phyloP scores from a whole-genome alignment of 176 grass and related monocot species.

The Avena eriantha region DNA sequence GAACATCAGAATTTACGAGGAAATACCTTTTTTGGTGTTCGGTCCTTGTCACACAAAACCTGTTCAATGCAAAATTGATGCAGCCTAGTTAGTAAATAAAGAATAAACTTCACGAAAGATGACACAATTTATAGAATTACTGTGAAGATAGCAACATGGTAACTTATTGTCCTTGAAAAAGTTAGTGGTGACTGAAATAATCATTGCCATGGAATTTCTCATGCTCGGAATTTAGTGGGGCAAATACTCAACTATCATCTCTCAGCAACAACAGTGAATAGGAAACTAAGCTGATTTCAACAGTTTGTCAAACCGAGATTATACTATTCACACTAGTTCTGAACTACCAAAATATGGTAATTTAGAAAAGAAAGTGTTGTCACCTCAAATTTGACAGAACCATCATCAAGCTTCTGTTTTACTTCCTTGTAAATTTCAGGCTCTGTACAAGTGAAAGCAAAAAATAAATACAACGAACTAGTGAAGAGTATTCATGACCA shows the following conservation, averaged over 20 bases:
- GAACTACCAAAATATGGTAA: constrained; percentile 8
- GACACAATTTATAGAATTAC: constrained; percentile 18
- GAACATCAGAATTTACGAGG: constrained; percentile 17
- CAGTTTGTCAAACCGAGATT: not conserved
- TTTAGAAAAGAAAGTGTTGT: constrained; percentile 26
- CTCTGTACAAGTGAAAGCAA: constrained; percentile 61
- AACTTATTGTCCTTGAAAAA: constrained; percentile 4
- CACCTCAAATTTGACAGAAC: constrained; percentile 96
- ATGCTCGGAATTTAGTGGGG: constrained; percentile 19
- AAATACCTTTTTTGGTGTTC: constrained; percentile 74
- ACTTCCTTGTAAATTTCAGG: constrained; percentile 90
- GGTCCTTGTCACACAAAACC: constrained; percentile 88
- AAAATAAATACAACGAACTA: not conserved
- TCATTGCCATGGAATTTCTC: constrained; percentile 12
- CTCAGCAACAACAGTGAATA: not conserved
- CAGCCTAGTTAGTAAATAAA: constrained; percentile 17
- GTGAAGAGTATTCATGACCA: not conserved
- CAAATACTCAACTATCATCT: not conserved
- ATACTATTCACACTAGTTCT: constrained; percentile 5
- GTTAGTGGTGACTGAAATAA: constrained; percentile 27
- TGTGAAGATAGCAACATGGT: constrained; percentile 10
- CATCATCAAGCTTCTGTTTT: constrained; percentile 86
- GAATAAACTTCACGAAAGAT: not conserved
- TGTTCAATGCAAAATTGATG: constrained; percentile 50
- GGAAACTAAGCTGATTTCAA: constrained; percentile 21